Evolutionary conservation across 2,329 filamentous ascomycete genomes (phyloP), one percentile per base, ranked within the genome.

Genomic region (Bipolaris oryzae): DNA sequence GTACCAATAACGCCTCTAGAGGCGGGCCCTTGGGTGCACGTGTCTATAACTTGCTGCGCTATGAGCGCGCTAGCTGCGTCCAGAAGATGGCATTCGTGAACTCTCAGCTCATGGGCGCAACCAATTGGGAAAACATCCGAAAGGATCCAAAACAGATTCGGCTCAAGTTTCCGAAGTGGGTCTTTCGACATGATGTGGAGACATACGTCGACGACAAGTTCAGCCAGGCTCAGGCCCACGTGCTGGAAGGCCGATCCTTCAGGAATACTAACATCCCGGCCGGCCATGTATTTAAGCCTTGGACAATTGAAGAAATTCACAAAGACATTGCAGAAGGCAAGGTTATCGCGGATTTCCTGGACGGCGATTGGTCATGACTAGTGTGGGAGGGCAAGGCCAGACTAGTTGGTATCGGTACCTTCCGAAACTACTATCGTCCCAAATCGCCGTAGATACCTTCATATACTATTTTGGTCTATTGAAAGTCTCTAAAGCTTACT

Each of bases 161-260:
- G 9, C 15, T 15, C 16, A 16, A 18, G 11, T 23, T 47, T n/a
- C 75, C 75, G 2, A 72, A 73, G 49, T 78, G 76, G 76, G 68
- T 78, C 7, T 76, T 64, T 57, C 59, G 55, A 33, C 74, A 77
- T 58, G 74, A 77, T 51, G 73, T 73, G 4, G 75, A 77, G 62
- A 47, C 56, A 16, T 76, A 77, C 54, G 73, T 72, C 15, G 71
- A 73, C 52, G 63, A 74, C 39, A 69, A 76, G 57, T 77, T 75
- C 56, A 63, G 61, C 25, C 66, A 69, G 55, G 67, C 66, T 18
- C 66, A 74, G 41, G 69, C 72, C 43, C 64, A 70, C 33, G 16
- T 47, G 7, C 16, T 37, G 6, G 28, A 4, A 3, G 16, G 28
- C 6, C 10, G 1, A 1, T 6, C 2, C 5, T 47, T 47, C 9